Base-by-base conservation (phyloP, 768 basidiomycete genomes). In the Symmetrospora coprosmae region DNA sequence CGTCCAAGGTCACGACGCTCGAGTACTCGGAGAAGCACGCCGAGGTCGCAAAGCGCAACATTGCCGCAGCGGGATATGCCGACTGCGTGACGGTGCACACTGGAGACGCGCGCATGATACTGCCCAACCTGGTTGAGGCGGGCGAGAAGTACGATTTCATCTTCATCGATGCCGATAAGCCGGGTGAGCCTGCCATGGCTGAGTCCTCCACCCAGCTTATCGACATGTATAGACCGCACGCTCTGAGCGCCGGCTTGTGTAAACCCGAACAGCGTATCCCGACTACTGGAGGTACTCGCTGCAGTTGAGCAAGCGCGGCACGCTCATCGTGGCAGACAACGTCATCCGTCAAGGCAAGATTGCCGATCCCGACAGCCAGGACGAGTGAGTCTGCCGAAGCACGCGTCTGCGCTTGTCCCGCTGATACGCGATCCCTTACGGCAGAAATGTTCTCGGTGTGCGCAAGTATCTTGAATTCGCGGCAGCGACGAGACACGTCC, bases 101-200 rank as follows among this genome's bases (percentile, higher is more conserved):
- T 5, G 56, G 56, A 21, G 56, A 60, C 27, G 56, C 56, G 23
- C 4, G 56, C 27, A 35, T 31, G 21, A 60, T 30, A 2, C 31
- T 48, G 11, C 27, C 28, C 7, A 25, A 34, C 27, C 46, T 60
- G 13, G 43, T 60, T 2, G 30, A 37, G 2, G 9, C 23, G 8
- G 56, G 45, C 28, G 31, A 60, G 14, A 47, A 47, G 45, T 60
- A 31, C 35, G 56, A 60, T 25, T 37, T 60, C 30, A 34, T 60
- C 56, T 60, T 60, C 23, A 47, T 60, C 6, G 56, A 60, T 38
- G 56, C 56, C 34, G 56, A 60, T 27, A 60, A 60, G 33, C 23
- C 40, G 3, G 31, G 56, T 60, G 56, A 48, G 45, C 25, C 4
- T n/a, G n/a, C n/a, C n/a, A n/a, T n/a, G n/a, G n/a, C n/a, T n/a